phyloP scores from a whole-genome alignment of 2,329 filamentous ascomycete species.

The Fusarium tuaranense region DNA sequence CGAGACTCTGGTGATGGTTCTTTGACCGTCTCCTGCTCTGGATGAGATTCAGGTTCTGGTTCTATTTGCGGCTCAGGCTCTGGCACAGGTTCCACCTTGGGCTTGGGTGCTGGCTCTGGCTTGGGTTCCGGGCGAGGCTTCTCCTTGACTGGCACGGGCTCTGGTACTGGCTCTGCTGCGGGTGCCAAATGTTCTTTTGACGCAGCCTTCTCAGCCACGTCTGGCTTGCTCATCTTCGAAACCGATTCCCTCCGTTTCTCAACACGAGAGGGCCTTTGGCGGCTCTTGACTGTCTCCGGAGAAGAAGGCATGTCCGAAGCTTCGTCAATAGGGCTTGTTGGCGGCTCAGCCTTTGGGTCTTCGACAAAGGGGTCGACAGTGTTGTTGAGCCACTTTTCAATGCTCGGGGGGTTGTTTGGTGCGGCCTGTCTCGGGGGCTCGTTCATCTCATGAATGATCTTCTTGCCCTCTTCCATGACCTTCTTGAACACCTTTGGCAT shows the following conservation, averaged over 20 bases:
- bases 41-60: background rate
- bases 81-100: conserved; percentile 6
- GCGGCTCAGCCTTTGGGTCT: conserved; percentile 29
- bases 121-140: conserved; percentile 10
- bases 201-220: conserved; percentile 26
- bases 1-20: conserved; percentile 27
- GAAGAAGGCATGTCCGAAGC: conserved; percentile 26
- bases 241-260: conserved; percentile 38
- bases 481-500: conserved; percentile 74
- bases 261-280: conserved; percentile 40
- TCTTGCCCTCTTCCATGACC: conserved; percentile 72
- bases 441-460: conserved; percentile 71
- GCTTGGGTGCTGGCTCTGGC: background rate
- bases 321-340: conserved; percentile 24
- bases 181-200: conserved; percentile 13
- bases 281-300: conserved; percentile 37
- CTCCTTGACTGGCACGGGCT: conserved; percentile 14
- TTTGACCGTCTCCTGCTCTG: conserved; percentile 18
- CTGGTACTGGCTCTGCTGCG: conserved; percentile 11
- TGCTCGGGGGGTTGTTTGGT: conserved; percentile 70
- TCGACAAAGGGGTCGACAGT: conserved; percentile 74
- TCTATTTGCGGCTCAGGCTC: conserved; percentile 1
- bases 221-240: conserved; percentile 33
- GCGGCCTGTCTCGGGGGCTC: conserved; percentile 64
- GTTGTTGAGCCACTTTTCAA: conserved; percentile 73